Percentiles rank a stretch among this genome's conserved stretches.
Conservation (phyloP, 1,139 yeast genomes). For the Debaryomyces singareniensis region DNA sequence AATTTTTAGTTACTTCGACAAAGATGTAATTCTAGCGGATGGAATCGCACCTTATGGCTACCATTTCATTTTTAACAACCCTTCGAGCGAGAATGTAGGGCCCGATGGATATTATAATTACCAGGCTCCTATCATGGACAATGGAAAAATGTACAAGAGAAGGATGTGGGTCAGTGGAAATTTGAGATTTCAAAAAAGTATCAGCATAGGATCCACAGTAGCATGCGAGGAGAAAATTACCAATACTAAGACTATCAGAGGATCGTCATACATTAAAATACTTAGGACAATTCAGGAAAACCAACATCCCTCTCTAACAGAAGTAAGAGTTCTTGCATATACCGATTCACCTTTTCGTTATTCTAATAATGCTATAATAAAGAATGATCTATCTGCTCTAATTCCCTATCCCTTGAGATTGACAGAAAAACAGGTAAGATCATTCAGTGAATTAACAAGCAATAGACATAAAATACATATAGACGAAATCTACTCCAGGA, state of each 20-base stretch:
- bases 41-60: conserved; percentile 44
- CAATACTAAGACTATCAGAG: conserved; percentile 26
- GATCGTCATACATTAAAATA: conserved; percentile 39
- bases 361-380: conserved; percentile 1
- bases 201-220: conserved; percentile 27
- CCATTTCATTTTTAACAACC: conserved; percentile 58
- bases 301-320: conserved; percentile 13
- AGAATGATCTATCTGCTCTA: background rate
- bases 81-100: conserved; percentile 44
- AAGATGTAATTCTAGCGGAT: conserved; percentile 4
- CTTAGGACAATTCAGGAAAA: conserved; percentile 25
- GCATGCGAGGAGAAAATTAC: conserved; percentile 41
- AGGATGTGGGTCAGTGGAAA: conserved; percentile 83
- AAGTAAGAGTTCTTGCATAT: conserved; percentile 29
- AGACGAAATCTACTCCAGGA: conserved; percentile 46
- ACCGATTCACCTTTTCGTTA: conserved; percentile 20
- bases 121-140: conserved; percentile 52
- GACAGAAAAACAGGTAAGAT: conserved; percentile 9
- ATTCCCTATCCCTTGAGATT: conserved; percentile 1
- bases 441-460: conserved; percentile 69
- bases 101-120: conserved; percentile 78
- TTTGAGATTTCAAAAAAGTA: conserved; percentile 30
- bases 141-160: conserved; percentile 34
- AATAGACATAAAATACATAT: conserved; percentile 83
- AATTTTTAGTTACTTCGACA: conserved; percentile 8